Evolutionary conservation across 768 basidiomycete species (phyloP).

Genomic region (Lentinula edodes): DNA sequence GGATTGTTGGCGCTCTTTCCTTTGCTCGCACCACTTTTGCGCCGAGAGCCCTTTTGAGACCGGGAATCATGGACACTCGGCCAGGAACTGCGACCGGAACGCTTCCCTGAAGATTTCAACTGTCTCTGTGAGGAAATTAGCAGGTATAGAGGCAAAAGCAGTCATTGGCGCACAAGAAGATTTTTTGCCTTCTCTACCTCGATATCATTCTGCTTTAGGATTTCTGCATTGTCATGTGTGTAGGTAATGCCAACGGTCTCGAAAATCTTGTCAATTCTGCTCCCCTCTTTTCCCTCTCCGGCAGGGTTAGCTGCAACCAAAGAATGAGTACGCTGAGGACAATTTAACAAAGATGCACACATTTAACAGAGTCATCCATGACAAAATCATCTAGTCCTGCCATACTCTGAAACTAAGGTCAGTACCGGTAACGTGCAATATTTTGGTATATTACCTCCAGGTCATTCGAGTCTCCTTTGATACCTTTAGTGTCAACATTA

Average conservation of each 20-base stretch:
- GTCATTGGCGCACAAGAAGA: slow-evolving; percentile 16
- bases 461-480: slow-evolving; percentile 31
- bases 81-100: slow-evolving; percentile 4
- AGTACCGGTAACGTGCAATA: background rate
- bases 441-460: slow-evolving; percentile 23
- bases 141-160: background rate
- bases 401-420: slow-evolving; percentile 16
- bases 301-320: slow-evolving; percentile 31
- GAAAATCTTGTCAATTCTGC: slow-evolving; percentile 49
- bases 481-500: slow-evolving; percentile 46
- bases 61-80: background rate
- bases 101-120: background rate
- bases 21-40: background rate
- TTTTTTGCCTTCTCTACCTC: slow-evolving; percentile 59
- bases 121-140: background rate
- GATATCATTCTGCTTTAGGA: slow-evolving; percentile 62
- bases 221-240: slow-evolving; percentile 68
- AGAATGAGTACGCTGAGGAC: background rate
- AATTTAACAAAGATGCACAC: slow-evolving; percentile 24
- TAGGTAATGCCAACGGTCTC: slow-evolving; percentile 62
- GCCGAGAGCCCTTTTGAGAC: background rate
- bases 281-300: slow-evolving; percentile 41
- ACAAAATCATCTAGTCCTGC: slow-evolving; percentile 61
- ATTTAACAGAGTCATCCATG: slow-evolving; percentile 49
- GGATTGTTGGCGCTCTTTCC: slow-evolving; percentile 10